A percentile compares a stretch with the other conserved stretches of the same genome.
Conservation (phyloP, 768 basidiomycete genomes). For the Naematelia aurantialba region DNA sequence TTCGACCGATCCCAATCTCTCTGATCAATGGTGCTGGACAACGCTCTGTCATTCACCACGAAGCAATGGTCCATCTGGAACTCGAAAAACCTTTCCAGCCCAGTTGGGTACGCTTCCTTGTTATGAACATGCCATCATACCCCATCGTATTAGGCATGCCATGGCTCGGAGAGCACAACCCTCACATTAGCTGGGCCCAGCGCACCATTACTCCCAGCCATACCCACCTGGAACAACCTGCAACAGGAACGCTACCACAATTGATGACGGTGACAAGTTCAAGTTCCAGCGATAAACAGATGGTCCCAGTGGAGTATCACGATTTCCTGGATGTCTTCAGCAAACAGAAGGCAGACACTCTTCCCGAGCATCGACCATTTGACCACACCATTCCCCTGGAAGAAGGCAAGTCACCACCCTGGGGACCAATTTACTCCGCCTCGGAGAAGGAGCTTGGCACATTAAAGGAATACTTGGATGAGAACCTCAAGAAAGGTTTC, state of each 20-base stretch:
- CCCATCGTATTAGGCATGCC: constrained; percentile 16
- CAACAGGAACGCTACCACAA: too few species aligned
- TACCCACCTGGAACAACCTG: too few species aligned
- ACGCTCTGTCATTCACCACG: not conserved
- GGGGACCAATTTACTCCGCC: constrained; percentile 27
- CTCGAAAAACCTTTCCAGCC: not conserved
- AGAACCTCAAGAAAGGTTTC: constrained; percentile 31
- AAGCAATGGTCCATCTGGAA: constrained; percentile 1
- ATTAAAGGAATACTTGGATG: constrained; percentile 22
- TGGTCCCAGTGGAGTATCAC: constrained; percentile 5
- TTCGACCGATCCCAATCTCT: not conserved
- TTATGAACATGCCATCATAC: constrained; percentile 5
- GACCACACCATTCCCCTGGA: constrained; percentile 30
- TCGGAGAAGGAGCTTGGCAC: constrained; percentile 26
- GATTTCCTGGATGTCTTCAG: constrained; percentile 21
- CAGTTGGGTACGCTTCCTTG: not conserved
- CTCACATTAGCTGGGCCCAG: constrained; percentile 10
- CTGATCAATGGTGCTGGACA: not conserved
- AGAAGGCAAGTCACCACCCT: constrained; percentile 17
- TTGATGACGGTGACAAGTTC: too few species aligned
- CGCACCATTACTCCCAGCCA: constrained; percentile 3
- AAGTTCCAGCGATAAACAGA: too few species aligned
- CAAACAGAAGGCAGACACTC: constrained; percentile 12
- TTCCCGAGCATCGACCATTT: constrained; percentile 23
- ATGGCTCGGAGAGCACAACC: constrained; percentile 14